These are phyloP conservation scores for Talaromyces islandicus DNA, from an alignment of 2,329 filamentous ascomycete genomes.

Conservation along the genomic window DNA sequence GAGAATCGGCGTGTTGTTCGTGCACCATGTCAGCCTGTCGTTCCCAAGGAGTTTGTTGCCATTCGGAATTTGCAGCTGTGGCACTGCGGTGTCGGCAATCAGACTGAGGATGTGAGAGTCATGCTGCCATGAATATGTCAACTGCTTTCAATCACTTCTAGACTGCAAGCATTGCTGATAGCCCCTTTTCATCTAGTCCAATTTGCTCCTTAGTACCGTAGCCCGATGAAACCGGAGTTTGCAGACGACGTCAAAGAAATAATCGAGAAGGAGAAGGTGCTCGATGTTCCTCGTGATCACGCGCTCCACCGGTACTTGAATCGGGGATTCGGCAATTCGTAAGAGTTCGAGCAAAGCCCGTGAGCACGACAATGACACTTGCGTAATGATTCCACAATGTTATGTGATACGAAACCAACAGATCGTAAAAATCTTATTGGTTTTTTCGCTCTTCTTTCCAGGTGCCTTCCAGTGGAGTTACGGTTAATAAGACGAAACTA, in stretches of 20 bases:
- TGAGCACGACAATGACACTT: not conserved
- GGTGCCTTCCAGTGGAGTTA: not conserved
- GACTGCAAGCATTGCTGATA: not conserved
- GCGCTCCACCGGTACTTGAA: conserved; percentile 47
- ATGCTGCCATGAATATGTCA: conserved; percentile 50
- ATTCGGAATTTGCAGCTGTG: conserved; percentile 59
- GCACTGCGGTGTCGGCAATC: conserved; percentile 60
- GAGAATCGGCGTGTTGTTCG: conserved; percentile 30
- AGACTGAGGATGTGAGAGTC: conserved; percentile 44
- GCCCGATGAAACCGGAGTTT: conserved; percentile 52
- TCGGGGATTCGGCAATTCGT: conserved; percentile 55
- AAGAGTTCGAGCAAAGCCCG: conserved; percentile 52
- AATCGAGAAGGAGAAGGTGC: conserved; percentile 35
- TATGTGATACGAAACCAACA: not conserved
- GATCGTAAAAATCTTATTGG: not conserved
- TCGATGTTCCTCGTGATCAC: conserved; percentile 46
- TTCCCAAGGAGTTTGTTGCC: conserved; percentile 20
- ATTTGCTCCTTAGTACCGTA: conserved; percentile 55
- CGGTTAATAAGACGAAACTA: not conserved
- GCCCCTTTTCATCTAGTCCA: conserved; percentile 32
- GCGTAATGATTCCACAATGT: not conserved
- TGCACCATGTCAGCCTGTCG: conserved; percentile 45
- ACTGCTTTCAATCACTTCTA: too few relatives aligned
- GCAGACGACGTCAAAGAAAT: conserved; percentile 44
- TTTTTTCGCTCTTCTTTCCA: not conserved